These are phyloP conservation scores for Leucoagaricus sp. DNA, from an alignment of 1,284 basidiomycete genomes.

Conservation along the genomic window DNA sequence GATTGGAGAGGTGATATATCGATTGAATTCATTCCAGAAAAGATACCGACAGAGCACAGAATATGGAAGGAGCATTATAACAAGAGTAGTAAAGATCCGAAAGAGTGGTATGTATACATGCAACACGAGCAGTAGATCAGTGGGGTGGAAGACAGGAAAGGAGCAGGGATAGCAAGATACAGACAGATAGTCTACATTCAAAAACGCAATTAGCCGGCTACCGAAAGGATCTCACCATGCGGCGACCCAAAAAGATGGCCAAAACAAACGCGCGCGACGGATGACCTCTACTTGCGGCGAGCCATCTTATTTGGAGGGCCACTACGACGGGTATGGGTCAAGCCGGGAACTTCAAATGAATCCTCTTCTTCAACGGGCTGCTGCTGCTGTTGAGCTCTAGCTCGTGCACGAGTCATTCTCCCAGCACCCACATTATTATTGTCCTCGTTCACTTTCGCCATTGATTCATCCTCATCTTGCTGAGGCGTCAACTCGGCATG, in stretches of 20 bases:
- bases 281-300: slow-evolving; percentile 6
- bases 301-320: slow-evolving; percentile 14
- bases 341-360: slow-evolving; percentile 15
- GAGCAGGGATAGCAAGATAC: neutral
- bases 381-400: slow-evolving; percentile 13
- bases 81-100: slow-evolving; percentile 8
- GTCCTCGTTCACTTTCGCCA: slow-evolving; percentile 16
- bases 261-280: neutral
- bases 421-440: slow-evolving; percentile 7
- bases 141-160: neutral
- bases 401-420: slow-evolving; percentile 13
- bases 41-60: neutral
- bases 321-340: slow-evolving; percentile 8
- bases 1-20: neutral
- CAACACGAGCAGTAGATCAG: neutral
- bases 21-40: neutral
- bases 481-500: slow-evolving; percentile 41
- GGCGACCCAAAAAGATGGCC: neutral
- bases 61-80: neutral
- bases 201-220: neutral
- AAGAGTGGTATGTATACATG: slow-evolving; percentile 10
- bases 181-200: neutral
- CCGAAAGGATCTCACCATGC: neutral
- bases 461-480: slow-evolving; percentile 34
- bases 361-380: slow-evolving; percentile 10